Evolutionary conservation across 495 filamentous ascomycete species (phyloP).

Genomic region (Tuber brumale): DNA sequence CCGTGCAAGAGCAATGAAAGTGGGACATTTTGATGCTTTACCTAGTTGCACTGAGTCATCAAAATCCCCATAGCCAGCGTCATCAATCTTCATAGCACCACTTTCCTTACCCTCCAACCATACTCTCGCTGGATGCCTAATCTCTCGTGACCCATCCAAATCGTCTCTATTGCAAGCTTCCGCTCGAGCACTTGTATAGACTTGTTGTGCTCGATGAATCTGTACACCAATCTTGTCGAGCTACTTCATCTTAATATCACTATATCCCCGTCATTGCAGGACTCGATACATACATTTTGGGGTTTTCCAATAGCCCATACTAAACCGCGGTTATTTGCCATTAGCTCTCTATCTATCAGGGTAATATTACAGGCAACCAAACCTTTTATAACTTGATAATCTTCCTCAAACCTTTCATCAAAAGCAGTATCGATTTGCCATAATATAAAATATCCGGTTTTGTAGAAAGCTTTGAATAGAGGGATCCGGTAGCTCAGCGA

Average conservation of each 20-base stretch:
- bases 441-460: conserved; percentile 32
- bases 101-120: not conserved
- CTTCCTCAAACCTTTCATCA: conserved; percentile 25
- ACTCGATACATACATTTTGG: not conserved
- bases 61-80: not conserved
- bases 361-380: not conserved
- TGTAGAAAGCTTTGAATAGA: conserved; percentile 17
- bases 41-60: conserved; percentile 16
- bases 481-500: conserved; percentile 8
- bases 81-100: not conserved
- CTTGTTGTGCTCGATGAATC: not conserved
- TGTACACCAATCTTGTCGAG: not conserved
- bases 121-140: not conserved
- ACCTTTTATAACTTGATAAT: conserved; percentile 28
- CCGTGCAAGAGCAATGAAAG: conserved; percentile 32
- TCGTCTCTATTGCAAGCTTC: not conserved
- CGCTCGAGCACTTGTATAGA: not conserved
- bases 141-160: not conserved
- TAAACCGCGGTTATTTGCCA: not conserved
- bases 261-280: not conserved
- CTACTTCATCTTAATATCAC: not conserved
- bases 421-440: conserved; percentile 45
- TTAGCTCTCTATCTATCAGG: not conserved
- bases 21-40: conserved; percentile 29
- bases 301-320: conserved; percentile 22